Evolutionary conservation across 1,139 yeast genomes (phyloP), one percentile per base, ranked within the genome.

Genomic region (Yamadazyma taylorii): DNA sequence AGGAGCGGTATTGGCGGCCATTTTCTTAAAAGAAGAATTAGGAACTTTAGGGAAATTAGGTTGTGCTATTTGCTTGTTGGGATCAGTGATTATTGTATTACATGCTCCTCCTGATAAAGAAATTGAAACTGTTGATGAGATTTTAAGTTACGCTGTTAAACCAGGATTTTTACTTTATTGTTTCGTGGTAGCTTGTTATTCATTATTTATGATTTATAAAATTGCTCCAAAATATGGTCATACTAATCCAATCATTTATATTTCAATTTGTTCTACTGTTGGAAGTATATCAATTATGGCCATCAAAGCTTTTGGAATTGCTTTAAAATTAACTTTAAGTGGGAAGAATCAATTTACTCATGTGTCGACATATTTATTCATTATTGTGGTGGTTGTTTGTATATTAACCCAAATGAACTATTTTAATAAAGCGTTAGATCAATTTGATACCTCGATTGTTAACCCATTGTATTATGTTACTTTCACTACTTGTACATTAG

Each of bases 41-140:
- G 96, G 96, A 1, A 77, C 85, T 4, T 68, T 88, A 53, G 97
- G 97, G n/a, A 85, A 84, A 59, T 78, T 89, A 81, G 97, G 97
- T 1, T 89, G 96, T 66, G 95, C 95, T 25, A 85, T 87, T 38
- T 88, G 97, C 60, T 64, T 88, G 37, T 73, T 88, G 61, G 97
- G 97, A 1, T 82, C 95, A 2, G 88, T 88, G n/a, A 85, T 88
- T 39, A 89, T 88, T 43, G 89, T 88, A 19, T 68, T 88, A 43
- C 96, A 88, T 58, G 97, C 97, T 17, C 97, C 97, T 21, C 88
- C 92, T 13, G 97, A 88, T 60, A 86, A 85, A 61, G 96, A 88
- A 45, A 83, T 88, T 42, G 73, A 79, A 46, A 88, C 97, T 0
- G 95, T 88, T 31, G 96, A 88, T 59, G 96, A 88, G 62, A 87